Evolutionary conservation across 306 rosid species (phyloP).

Genomic region (Acacia acuminata): DNA sequence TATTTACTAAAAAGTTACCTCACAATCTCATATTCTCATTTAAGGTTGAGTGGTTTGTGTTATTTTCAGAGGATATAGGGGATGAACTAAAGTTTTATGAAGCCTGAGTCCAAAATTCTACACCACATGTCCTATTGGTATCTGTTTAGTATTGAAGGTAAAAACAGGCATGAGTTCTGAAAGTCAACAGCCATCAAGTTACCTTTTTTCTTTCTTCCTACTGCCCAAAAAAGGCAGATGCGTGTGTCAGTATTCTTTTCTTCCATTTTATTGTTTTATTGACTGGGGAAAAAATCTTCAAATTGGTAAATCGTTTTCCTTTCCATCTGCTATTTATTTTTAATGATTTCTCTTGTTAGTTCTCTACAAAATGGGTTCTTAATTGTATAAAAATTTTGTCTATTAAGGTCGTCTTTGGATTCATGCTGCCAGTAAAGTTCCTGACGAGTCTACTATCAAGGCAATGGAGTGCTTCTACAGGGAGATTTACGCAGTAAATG

Average conservation of each 20-base stretch:
- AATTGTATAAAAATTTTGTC: constrained; percentile 19
- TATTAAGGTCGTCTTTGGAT: constrained; percentile 92
- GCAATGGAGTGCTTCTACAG: constrained; percentile 90
- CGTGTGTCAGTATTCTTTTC: not conserved
- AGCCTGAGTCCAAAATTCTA: not conserved
- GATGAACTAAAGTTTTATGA: too few relatives aligned
- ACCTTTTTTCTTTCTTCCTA: not conserved
- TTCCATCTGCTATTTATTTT: not conserved
- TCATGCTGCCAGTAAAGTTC: constrained; percentile 96
- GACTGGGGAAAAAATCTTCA: not conserved
- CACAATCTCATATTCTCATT: too few relatives aligned
- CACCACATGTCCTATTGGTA: not conserved
- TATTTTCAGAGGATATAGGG: too few relatives aligned
- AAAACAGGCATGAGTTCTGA: not conserved
- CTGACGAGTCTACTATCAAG: constrained; percentile 81
- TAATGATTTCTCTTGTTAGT: not conserved
- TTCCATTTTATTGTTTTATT: not conserved
- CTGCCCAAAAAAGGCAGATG: not conserved
- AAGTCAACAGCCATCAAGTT: not conserved
- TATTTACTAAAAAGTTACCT: too few relatives aligned
- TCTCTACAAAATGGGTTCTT: not conserved
- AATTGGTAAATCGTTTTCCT: not conserved
- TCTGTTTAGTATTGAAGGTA: not conserved
- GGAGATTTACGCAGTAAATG: constrained; percentile 81
- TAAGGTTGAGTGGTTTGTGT: too few relatives aligned